Evolutionary conservation across 2,329 filamentous ascomycete genomes (phyloP), one percentile per base, ranked within the genome.

Genomic region (Fusarium globosum): DNA sequence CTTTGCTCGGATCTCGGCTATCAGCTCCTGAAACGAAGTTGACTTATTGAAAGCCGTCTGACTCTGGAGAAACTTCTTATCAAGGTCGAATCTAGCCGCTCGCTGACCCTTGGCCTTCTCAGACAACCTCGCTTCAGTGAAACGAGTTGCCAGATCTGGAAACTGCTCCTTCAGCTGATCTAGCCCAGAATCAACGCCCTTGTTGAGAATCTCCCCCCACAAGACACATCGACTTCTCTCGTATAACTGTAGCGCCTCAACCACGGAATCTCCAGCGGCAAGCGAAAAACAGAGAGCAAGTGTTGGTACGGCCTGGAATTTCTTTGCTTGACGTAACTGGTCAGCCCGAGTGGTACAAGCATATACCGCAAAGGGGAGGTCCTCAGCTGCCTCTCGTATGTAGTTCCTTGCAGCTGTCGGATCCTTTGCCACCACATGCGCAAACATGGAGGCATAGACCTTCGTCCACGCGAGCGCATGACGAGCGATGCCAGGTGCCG

Each of bases 11-110:
- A 57, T 57, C 28, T 57, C 55, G 12, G n/a, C 13, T 20, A 57
- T 18, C 6, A 57, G 30, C 3, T 57, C 39, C 16, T 57, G 55
- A 4, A 46, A 30, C 2, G 55, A 57, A 10, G 55, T 46, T 1
- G 55, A 57, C 12, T 46, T 46, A 28, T 57, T 46, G 30, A 18
- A 57, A 21, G 30, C 14, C 8, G 39, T 14, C n/a, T 57, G 55
- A n/a, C 55, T 57, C n/a, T 46, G 55, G 3, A 46, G 3, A 46
- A 57, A 13, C 10, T 16, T 46, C 6, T 35, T 57, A 23, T 57
- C 55, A 4, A 46, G 12, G 0, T 57, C 39, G 4, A 57, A 36
- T 0, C 39, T 14, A 1, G 55, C 39, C 3, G 26, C 55, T 1
- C 7, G 55, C 10, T 46, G 38, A 9, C 18, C 30, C 18, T 35